phyloP scores from a whole-genome alignment of 208 protist genomes.

The Zelonia costaricensis region DNA sequence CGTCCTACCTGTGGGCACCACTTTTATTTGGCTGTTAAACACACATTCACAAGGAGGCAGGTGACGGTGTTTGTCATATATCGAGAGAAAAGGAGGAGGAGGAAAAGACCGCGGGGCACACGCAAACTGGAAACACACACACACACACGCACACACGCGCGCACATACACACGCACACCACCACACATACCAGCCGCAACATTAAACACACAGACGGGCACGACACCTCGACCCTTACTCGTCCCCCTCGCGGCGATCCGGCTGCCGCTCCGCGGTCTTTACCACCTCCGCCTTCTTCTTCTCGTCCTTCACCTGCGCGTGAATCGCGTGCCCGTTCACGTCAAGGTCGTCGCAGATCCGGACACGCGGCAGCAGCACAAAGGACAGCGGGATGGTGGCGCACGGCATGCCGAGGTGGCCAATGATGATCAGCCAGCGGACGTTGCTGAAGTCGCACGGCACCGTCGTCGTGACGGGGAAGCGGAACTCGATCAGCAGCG shows the following conservation, averaged over 20 bases:
- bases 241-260: background rate
- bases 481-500: conserved; percentile 48
- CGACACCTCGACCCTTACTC: too few relatives aligned
- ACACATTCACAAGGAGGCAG: too few relatives aligned
- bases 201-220: too few relatives aligned
- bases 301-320: conserved; percentile 1
- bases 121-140: too few relatives aligned
- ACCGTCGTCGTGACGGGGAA: conserved; percentile 41
- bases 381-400: conserved; percentile 62
- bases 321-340: conserved; percentile 38
- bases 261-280: background rate
- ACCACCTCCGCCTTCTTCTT: background rate
- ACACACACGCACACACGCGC: too few relatives aligned
- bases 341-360: conserved; percentile 62
- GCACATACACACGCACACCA: too few relatives aligned
- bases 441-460: conserved; percentile 72
- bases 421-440: conserved; percentile 55
- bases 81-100: too few relatives aligned
- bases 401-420: conserved; percentile 51
- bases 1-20: too few relatives aligned
- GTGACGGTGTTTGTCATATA: too few relatives aligned
- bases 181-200: too few relatives aligned
- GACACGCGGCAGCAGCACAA: conserved; percentile 54
- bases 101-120: too few relatives aligned
- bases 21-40: too few relatives aligned